A percentile compares a stretch with the other conserved stretches of the same genome.
Evolutionary conservation across 2,329 filamentous ascomycete genomes (phyloP).

Genomic region (Penicillium sp.): DNA sequence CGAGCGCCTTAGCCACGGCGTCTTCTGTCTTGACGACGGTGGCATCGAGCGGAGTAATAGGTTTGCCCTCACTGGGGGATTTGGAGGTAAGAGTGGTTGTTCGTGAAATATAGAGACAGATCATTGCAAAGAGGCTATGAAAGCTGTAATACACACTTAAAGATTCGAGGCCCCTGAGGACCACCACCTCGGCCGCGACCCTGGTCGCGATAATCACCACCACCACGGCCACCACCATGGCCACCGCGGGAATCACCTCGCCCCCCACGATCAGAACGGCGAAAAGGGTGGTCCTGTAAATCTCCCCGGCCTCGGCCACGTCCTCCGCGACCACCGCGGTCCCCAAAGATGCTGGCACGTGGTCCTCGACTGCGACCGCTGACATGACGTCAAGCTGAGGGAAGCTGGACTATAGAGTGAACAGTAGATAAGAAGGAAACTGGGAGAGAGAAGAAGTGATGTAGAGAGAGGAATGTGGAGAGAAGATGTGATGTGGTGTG

Average conservation of each 20-base stretch:
- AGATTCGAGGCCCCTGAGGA: slow-evolving; percentile 23
- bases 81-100: not conserved
- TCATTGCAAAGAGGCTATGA: not conserved
- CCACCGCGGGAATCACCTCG: slow-evolving; percentile 14
- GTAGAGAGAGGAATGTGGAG: too few species aligned
- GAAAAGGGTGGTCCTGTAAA: slow-evolving; percentile 18
- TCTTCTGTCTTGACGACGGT: slow-evolving; percentile 26
- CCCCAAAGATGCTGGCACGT: slow-evolving; percentile 17
- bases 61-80: slow-evolving; percentile 16
- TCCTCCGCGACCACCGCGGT: slow-evolving; percentile 15
- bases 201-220: slow-evolving; percentile 10
- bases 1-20: slow-evolving; percentile 19
- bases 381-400: slow-evolving; percentile 7
- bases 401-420: not conserved
- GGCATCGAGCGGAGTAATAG: slow-evolving; percentile 17
- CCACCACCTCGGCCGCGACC: slow-evolving; percentile 15
- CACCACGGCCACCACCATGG: slow-evolving; percentile 16
- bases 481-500: not conserved
- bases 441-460: too few species aligned
- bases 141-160: slow-evolving; percentile 22
- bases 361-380: slow-evolving; percentile 15
- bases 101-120: not conserved
- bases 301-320: slow-evolving; percentile 21
- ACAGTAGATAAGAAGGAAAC: not conserved
- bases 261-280: slow-evolving; percentile 16